These are phyloP conservation scores for Colletotrichum euphorbiae DNA, from an alignment of 2,329 filamentous ascomycete species.

Conservation along the genomic window DNA sequence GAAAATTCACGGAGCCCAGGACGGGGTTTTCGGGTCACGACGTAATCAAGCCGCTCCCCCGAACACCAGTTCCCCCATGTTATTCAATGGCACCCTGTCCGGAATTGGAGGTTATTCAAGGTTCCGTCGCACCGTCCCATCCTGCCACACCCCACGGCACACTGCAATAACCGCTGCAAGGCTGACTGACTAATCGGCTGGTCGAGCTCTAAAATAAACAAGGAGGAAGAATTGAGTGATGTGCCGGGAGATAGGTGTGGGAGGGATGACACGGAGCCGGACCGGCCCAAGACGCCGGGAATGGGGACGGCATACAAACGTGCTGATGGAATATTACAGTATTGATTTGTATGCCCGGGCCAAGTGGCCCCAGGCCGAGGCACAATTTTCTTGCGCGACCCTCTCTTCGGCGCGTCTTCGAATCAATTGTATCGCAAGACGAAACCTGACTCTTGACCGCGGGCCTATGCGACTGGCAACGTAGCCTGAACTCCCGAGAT, in stretches of 20 bases:
- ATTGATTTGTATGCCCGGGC: conserved; percentile 9
- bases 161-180: background rate
- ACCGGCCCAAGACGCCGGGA: conserved; percentile 29
- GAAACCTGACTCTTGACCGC: conserved; percentile 12
- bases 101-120: conserved; percentile 21
- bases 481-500: conserved; percentile 39
- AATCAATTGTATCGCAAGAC: background rate
- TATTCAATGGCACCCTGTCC: conserved; percentile 9
- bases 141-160: conserved; percentile 5
- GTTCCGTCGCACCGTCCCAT: conserved; percentile 25
- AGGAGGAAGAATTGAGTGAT: background rate
- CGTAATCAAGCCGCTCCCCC: conserved; percentile 2
- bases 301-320: conserved; percentile 31
- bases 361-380: conserved; percentile 34
- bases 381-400: conserved; percentile 26
- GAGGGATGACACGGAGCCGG: conserved; percentile 31
- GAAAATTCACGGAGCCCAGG: background rate
- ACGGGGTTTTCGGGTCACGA: background rate
- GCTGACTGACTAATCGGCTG: background rate
- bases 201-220: background rate
- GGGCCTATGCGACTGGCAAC: conserved; percentile 31
- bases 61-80: background rate
- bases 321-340: conserved; percentile 1
- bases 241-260: conserved; percentile 1
- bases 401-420: conserved; percentile 21